Percentiles rank a stretch among this genome's conserved stretches.
These are phyloP conservation scores for Penicillium digitatum DNA, from an alignment of 2,329 filamentous ascomycete genomes.

Conservation along the genomic window DNA sequence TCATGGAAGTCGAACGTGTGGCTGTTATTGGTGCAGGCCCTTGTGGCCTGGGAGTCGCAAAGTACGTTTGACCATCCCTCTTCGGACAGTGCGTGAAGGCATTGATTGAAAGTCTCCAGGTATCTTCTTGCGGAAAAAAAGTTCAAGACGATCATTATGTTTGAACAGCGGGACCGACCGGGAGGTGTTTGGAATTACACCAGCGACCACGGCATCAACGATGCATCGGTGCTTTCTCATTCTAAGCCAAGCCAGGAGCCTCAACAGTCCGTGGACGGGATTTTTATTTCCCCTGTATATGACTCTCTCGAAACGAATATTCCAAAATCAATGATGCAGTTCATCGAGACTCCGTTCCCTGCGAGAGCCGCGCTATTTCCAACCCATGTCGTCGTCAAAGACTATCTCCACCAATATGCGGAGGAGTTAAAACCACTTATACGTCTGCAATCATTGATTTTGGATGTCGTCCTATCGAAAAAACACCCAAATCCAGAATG, in stretches of 20 bases:
- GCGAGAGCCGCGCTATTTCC: slow-evolving; percentile 2
- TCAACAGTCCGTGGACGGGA: slow-evolving; percentile 1
- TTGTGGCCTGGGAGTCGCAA: slow-evolving; percentile 9
- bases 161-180: slow-evolving; percentile 8
- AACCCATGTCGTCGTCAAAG: slow-evolving; percentile 2
- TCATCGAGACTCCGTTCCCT: slow-evolving; percentile 5
- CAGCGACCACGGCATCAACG: background rate
- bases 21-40: slow-evolving; percentile 12
- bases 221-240: background rate
- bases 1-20: slow-evolving; percentile 8
- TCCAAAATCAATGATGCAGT: slow-evolving; percentile 11
- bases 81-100: background rate
- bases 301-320: slow-evolving; percentile 12
- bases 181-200: slow-evolving; percentile 13
- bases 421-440: slow-evolving; percentile 4
- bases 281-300: slow-evolving; percentile 10
- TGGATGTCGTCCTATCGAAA: background rate
- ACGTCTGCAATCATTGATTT: slow-evolving; percentile 1
- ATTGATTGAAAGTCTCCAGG: too few relatives aligned
- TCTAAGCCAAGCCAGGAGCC: slow-evolving; percentile 1
- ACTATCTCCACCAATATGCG: slow-evolving; percentile 12
- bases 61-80: background rate
- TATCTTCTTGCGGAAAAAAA: slow-evolving; percentile 8
- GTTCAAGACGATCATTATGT: slow-evolving; percentile 3
- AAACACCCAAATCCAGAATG: background rate